Base-by-base conservation (phyloP, 305 asterid species). In the Ilex paraguariensis region DNA sequence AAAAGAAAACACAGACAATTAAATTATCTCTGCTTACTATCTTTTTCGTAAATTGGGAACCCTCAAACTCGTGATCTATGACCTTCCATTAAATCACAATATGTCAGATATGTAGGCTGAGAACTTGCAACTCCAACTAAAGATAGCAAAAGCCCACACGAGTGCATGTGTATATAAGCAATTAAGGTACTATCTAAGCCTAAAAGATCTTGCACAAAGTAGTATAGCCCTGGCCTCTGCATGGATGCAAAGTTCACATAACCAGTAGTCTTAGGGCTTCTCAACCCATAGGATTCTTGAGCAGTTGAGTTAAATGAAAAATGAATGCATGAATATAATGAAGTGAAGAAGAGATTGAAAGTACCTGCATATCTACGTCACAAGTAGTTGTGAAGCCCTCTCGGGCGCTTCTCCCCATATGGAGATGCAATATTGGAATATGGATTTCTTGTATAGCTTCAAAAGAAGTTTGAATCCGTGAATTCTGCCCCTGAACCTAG, bases 401-500 rank as follows among this genome's bases (percentile, higher is more conserved):
- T 74, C 97, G 66, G 89, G 31, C 97, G 85, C 77, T 93, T 93
- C 78, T 84, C 92, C 79, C 90, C 80, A 40, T 68, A 80, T 3
- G 77, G 70, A 62, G 88, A 74, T 40, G 59, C 50, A 49, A 76
- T 64, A 54, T 67, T 64, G 12, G 65, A 4, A 16, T 44, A 44
- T 54, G 75, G 71, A 66, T 65, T 62, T 60, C 9, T 61, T 16
- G n/a, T n/a, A 69, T 63, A 49, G 77, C 71, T 62, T 67, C 85
- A 49, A 73, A 60, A n/a, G 82, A 67, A 59, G 76, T 61, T 65
- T 87, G 91, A 12, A 76, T 78, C 99, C 97, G 90, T 21, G 82
- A 66, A 75, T 76, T 93, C 76, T 85, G 95, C 31, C 98, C 95
- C 0, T 92, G 97, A 66, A 87, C 85, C 98, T 90, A 70, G 68